Conservation (phyloP, 1,284 basidiomycete species). For the Marasmius sp. region DNA sequence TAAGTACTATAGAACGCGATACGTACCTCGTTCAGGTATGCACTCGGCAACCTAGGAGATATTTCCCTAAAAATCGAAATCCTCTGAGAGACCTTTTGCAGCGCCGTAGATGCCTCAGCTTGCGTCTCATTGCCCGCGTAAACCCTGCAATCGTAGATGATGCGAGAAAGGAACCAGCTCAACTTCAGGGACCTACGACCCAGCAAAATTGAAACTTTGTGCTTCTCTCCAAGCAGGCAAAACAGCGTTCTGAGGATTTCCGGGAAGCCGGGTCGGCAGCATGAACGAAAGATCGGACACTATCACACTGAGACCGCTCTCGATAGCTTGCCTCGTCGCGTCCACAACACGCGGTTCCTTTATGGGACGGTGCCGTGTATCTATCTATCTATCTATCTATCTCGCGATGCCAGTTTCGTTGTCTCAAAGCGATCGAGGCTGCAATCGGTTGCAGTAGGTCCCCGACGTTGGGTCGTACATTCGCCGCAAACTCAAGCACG, state of each 20-base stretch:
- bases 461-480: background rate
- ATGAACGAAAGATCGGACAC: constrained; percentile 13
- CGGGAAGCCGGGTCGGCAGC: constrained; percentile 10
- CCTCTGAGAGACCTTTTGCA: constrained; percentile 8
- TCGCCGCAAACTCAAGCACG: background rate
- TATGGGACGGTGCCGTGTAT: too few relatives aligned
- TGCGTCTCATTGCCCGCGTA: background rate
- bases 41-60: constrained; percentile 11
- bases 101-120: background rate
- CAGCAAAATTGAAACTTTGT: constrained; percentile 8
- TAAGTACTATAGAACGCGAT: too few relatives aligned
- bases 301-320: constrained; percentile 9
- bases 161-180: background rate
- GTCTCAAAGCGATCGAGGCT: constrained; percentile 12
- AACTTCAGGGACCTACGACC: constrained; percentile 7
- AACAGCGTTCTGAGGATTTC: constrained; percentile 18
- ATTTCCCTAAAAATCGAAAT: constrained; percentile 12
- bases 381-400: too few relatives aligned
- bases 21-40: constrained; percentile 19
- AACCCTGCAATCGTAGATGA: background rate
- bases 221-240: constrained; percentile 17
- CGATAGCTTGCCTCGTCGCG: constrained; percentile 9
- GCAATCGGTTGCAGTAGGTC: constrained; percentile 9
- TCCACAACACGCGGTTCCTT: constrained; percentile 7
- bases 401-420: constrained; percentile 1